A percentile compares a stretch with the other conserved stretches of the same genome.
phyloP scores from a whole-genome alignment of 2,329 filamentous ascomycete genomes.

The Dothideomycetes sp. region DNA sequence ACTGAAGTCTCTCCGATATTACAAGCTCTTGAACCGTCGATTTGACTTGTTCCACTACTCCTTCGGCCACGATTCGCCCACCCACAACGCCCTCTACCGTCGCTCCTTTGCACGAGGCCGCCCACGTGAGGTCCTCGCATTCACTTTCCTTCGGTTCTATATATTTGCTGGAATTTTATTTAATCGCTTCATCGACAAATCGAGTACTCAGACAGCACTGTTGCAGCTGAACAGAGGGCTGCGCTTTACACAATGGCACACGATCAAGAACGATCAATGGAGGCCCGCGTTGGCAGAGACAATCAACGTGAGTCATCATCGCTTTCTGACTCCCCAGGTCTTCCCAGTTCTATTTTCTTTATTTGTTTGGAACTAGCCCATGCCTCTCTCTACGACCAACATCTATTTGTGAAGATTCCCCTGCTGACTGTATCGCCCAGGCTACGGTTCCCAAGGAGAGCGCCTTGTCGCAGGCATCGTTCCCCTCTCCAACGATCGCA shows the following conservation, averaged over 20 bases:
- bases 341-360: too few species aligned
- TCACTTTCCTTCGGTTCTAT: neutral
- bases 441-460: constrained; percentile 85
- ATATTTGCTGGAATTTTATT: neutral
- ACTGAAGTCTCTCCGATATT: constrained; percentile 28
- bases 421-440: constrained; percentile 38
- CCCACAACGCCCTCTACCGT: too few species aligned
- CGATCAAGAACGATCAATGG: constrained; percentile 33
- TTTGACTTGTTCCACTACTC: constrained; percentile 12
- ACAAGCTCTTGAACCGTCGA: constrained; percentile 19
- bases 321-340: too few species aligned
- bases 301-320: constrained; percentile 62
- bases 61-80: constrained; percentile 4
- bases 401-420: constrained; percentile 1
- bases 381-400: neutral
- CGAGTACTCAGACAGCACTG: neutral
- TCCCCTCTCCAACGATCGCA: constrained; percentile 74
- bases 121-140: constrained; percentile 6
- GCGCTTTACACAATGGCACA: constrained; percentile 29
- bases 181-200: neutral
- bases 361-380: too few species aligned
- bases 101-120: too few species aligned
- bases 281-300: constrained; percentile 64
- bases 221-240: neutral
- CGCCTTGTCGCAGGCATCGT: constrained; percentile 92